Conservation (phyloP, 2,329 filamentous ascomycete species). For the Pseudocercospora eumusae region DNA sequence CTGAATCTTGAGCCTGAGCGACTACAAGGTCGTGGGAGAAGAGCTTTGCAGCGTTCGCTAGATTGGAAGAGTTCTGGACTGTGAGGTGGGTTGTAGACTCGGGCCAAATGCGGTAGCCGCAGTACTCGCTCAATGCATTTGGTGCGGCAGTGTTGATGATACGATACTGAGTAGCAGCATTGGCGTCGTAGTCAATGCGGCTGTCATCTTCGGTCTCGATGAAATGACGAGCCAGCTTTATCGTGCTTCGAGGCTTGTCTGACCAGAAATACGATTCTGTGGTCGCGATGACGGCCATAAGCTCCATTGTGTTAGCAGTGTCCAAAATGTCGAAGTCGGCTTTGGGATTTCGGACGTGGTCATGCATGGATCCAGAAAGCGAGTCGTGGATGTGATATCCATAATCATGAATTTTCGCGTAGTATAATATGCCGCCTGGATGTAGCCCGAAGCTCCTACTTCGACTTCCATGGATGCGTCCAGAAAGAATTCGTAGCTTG, state of each 20-base stretch:
- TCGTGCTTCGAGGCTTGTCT: constrained; percentile 53
- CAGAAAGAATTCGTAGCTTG: constrained; percentile 53
- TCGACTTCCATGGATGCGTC: constrained; percentile 56
- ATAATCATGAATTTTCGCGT: constrained; percentile 50
- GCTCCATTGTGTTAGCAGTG: constrained; percentile 46
- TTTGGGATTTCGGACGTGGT: constrained; percentile 60
- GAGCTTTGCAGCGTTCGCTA: constrained; percentile 39
- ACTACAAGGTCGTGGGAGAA: constrained; percentile 46
- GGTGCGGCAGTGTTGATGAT: constrained; percentile 55
- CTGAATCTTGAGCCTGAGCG: constrained; percentile 50
- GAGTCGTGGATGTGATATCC: constrained; percentile 54
- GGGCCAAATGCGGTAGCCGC: constrained; percentile 55
- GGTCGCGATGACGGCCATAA: constrained; percentile 38
- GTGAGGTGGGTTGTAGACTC: constrained; percentile 34
- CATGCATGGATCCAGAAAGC: constrained; percentile 55
- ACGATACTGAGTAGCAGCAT: constrained; percentile 51
- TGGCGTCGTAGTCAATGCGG: constrained; percentile 51
- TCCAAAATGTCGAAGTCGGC: constrained; percentile 57
- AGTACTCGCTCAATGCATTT: constrained; percentile 55
- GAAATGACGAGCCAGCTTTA: constrained; percentile 51
- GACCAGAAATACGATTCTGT: constrained; percentile 53
- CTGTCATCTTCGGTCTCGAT: constrained; percentile 43
- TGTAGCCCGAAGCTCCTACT: constrained; percentile 56
- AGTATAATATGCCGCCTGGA: too few relatives aligned
- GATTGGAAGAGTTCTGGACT: constrained; percentile 31